A percentile compares a stretch with the other conserved stretches of the same genome.
Conservation (phyloP, 352 stramenopile genomes). For the Globisporangium splendens region DNA sequence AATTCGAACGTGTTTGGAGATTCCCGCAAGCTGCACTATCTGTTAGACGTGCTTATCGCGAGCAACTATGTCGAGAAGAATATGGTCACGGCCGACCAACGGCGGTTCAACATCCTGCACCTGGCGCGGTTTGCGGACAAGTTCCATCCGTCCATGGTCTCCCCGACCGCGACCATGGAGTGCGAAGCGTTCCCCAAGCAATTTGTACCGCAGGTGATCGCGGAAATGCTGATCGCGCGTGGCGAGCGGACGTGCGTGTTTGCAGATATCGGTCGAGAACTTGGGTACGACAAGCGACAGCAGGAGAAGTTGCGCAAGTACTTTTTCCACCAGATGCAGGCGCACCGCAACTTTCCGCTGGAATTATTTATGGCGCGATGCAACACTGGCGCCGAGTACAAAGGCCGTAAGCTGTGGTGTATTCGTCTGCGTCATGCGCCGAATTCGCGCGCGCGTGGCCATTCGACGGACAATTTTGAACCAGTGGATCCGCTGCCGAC, state of each 20-base stretch:
- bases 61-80: constrained; percentile 67
- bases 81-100: constrained; percentile 62
- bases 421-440: constrained; percentile 39
- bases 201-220: constrained; percentile 52
- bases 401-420: constrained; percentile 79
- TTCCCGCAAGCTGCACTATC: constrained; percentile 72
- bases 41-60: constrained; percentile 75
- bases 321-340: constrained; percentile 73
- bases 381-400: constrained; percentile 52
- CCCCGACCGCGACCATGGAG: constrained; percentile 43
- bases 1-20: constrained; percentile 63
- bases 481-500: constrained; percentile 7
- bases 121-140: constrained; percentile 54
- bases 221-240: constrained; percentile 55
- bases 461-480: constrained; percentile 18
- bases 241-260: constrained; percentile 74
- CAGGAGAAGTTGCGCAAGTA: constrained; percentile 82
- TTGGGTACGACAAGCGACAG: constrained; percentile 70
- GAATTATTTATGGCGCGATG: constrained; percentile 82
- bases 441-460: constrained; percentile 5
- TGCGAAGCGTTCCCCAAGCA: constrained; percentile 62
- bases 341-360: constrained; percentile 52
- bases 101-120: constrained; percentile 82
- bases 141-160: constrained; percentile 75
- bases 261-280: constrained; percentile 79